These are phyloP conservation scores for Otatea glauca DNA, from an alignment of 176 grass and related monocot species.

Conservation along the genomic window DNA sequence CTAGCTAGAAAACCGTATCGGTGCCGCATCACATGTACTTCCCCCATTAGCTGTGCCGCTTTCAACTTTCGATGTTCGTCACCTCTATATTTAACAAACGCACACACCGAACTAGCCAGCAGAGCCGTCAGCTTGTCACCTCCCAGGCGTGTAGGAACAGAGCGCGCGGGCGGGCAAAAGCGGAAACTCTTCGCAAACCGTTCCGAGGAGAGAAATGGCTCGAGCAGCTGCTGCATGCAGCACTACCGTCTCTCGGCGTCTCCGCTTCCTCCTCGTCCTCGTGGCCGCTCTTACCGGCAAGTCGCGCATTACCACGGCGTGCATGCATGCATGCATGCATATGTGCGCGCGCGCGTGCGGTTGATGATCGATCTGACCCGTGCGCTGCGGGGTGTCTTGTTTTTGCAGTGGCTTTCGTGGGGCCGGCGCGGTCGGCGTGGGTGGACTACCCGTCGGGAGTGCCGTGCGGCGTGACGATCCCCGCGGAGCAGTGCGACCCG, in stretches of 20 bases:
- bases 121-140: constrained; percentile 16
- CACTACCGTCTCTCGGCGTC: not conserved
- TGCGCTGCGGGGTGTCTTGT: too few species aligned
- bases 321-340: not conserved
- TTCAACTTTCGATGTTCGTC: constrained; percentile 2
- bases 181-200: not conserved
- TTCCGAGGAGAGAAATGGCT: constrained; percentile 23
- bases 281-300: constrained; percentile 37
- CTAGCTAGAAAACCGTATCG: constrained; percentile 25
- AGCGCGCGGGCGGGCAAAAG: not conserved
- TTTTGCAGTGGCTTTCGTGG: constrained; percentile 23
- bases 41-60: constrained; percentile 28
- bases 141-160: not conserved
- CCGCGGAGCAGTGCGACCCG: constrained; percentile 67
- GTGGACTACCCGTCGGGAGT: constrained; percentile 66
- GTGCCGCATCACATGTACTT: constrained; percentile 45
- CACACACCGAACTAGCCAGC: not conserved
- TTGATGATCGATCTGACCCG: not conserved
- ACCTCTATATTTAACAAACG: constrained; percentile 35
- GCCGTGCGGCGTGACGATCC: constrained; percentile 58
- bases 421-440: constrained; percentile 52
- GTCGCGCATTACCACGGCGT: too few species aligned
- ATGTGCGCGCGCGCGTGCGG: not conserved
- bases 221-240: constrained; percentile 15
- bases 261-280: constrained; percentile 30